These are phyloP conservation scores for Arabis hirsuta DNA, from an alignment of 345 rosid genomes.

Conservation along the genomic window DNA sequence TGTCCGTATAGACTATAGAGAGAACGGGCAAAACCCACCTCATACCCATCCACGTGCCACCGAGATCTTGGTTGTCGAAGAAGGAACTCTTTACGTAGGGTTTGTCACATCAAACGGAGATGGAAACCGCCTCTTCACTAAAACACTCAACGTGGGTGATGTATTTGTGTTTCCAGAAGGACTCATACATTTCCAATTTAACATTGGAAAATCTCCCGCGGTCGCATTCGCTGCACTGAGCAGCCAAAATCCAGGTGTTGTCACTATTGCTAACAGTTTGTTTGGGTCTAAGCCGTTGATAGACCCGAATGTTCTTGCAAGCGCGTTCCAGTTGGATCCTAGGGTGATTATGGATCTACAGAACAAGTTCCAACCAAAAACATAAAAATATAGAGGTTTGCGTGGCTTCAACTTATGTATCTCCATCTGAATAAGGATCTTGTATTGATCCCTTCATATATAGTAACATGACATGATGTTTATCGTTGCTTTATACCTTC, in stretches of 20 bases:
- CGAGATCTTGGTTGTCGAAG: slow-evolving; percentile 34
- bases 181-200: slow-evolving; percentile 26
- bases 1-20: slow-evolving; percentile 40
- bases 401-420: not conserved
- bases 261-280: not conserved
- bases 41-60: slow-evolving; percentile 38
- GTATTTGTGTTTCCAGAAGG: slow-evolving; percentile 34
- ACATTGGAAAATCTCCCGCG: not conserved
- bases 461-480: no score
- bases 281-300: not conserved
- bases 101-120: slow-evolving; percentile 50
- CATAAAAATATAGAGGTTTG: not conserved
- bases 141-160: slow-evolving; percentile 4
- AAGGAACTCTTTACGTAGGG: slow-evolving; percentile 49
- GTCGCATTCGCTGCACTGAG: not conserved
- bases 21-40: slow-evolving; percentile 37
- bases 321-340: not conserved
- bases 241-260: slow-evolving; percentile 18
- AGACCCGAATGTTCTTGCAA: not conserved
- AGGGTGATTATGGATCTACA: not conserved
- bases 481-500: no score
- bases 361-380: not conserved
- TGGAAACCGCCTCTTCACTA: slow-evolving; percentile 35
- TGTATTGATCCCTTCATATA: not conserved
- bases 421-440: not conserved